Conservation (phyloP, 768 basidiomycete genomes). For the Phaeotremella fagi region DNA sequence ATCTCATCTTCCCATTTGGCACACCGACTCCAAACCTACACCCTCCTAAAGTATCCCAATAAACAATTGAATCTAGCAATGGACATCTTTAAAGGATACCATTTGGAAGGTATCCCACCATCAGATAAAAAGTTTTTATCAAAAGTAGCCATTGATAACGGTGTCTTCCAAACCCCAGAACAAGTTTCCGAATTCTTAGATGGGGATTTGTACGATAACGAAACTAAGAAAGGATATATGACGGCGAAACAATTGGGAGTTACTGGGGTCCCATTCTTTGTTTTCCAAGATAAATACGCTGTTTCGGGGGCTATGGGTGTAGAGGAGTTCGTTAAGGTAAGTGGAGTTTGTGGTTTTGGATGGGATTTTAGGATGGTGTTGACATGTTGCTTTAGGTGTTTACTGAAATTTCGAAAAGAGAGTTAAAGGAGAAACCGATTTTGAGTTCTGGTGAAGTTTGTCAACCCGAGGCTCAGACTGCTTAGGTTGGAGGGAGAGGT, state of each 20-base stretch:
- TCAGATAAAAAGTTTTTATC: slow-evolving; percentile 19
- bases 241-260: slow-evolving; percentile 22
- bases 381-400: too few species aligned
- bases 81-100: slow-evolving; percentile 20
- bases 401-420: too few species aligned
- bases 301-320: slow-evolving; percentile 29
- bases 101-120: slow-evolving; percentile 13
- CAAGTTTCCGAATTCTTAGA: slow-evolving; percentile 20
- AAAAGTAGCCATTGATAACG: slow-evolving; percentile 15
- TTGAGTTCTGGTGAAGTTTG: too few species aligned
- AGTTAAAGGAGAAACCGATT: too few species aligned
- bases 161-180: slow-evolving; percentile 13
- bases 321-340: slow-evolving; percentile 34
- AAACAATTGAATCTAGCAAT: slow-evolving; percentile 19
- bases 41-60: slow-evolving; percentile 9
- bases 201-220: slow-evolving; percentile 18
- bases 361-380: too few species aligned
- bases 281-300: slow-evolving; percentile 31
- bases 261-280: slow-evolving; percentile 36
- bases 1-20: slow-evolving; percentile 23
- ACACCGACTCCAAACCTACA: slow-evolving; percentile 25
- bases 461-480: too few species aligned
- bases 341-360: too few species aligned
- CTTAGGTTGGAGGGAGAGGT: too few species aligned
- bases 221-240: slow-evolving; percentile 26